phyloP scores from a whole-genome alignment of 768 basidiomycete genomes.

The Russula sp. region DNA sequence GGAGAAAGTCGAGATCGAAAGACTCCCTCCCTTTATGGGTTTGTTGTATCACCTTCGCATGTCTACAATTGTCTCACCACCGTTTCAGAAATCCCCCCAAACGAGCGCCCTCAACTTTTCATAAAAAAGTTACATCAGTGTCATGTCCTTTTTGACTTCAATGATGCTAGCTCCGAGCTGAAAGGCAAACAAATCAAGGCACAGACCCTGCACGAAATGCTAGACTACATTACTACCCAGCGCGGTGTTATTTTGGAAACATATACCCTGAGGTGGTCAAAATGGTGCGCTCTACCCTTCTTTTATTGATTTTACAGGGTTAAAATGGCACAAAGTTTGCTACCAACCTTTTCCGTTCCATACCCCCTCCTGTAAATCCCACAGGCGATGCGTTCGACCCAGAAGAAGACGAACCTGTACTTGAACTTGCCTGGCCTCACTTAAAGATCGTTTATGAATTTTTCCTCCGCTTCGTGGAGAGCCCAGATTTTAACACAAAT shows the following conservation, averaged over 20 bases:
- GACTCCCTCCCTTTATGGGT: conserved; percentile 89
- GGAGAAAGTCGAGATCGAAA: conserved; percentile 95
- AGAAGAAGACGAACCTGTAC: conserved; percentile 98
- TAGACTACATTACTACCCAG: conserved; percentile 98
- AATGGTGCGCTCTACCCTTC: conserved; percentile 64
- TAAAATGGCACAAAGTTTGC: conserved; percentile 64
- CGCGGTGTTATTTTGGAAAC: conserved; percentile 93
- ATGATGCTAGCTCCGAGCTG: conserved; percentile 92
- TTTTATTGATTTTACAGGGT: conserved; percentile 14
- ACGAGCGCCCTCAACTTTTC: conserved; percentile 87
- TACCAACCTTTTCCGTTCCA: conserved; percentile 97
- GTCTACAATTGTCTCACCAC: conserved; percentile 27
- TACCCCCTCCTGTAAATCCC: conserved; percentile 99
- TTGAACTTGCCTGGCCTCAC: conserved; percentile 99
- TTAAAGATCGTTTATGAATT: conserved; percentile 99
- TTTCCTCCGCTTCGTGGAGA: conserved; percentile 98
- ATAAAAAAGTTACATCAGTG: conserved; percentile 95
- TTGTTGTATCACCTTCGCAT: conserved; percentile 34
- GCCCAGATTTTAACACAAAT: conserved; percentile 97
- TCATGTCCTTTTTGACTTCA: conserved; percentile 97
- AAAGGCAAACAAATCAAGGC: conserved; percentile 99
- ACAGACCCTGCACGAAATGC: conserved; percentile 95
- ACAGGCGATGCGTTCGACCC: conserved; percentile 98
- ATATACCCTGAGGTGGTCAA: conserved; percentile 98
- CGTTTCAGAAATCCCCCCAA: conserved; percentile 74